These are phyloP conservation scores for Teratosphaeria viscida DNA, from an alignment of 2,329 filamentous ascomycete species.

Conservation along the genomic window DNA sequence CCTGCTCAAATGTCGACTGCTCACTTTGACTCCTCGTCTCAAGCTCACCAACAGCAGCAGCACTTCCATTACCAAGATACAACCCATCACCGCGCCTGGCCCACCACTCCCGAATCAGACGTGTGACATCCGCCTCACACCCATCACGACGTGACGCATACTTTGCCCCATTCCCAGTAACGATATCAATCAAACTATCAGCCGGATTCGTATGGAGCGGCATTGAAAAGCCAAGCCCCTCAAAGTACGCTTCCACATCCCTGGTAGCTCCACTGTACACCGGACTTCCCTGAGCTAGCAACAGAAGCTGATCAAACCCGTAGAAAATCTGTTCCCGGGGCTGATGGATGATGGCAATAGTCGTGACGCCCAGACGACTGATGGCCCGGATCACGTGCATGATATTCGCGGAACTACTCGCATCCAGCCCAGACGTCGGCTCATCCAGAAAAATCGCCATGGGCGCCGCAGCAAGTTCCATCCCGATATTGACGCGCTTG, in stretches of 20 bases:
- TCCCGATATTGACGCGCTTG: constrained; percentile 48
- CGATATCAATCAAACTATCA: constrained; percentile 52
- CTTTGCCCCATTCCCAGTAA: constrained; percentile 45
- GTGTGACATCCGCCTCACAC: constrained; percentile 34
- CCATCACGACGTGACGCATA: constrained; percentile 32
- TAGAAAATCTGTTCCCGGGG: constrained; percentile 50
- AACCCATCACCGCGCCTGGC: constrained; percentile 3
- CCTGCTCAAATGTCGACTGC: constrained; percentile 30
- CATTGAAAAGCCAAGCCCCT: constrained; percentile 43
- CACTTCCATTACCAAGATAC: not conserved
- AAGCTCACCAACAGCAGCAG: not conserved
- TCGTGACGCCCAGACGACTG: constrained; percentile 45
- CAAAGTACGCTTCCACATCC: constrained; percentile 41
- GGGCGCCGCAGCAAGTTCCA: constrained; percentile 48
- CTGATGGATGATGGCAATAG: constrained; percentile 51
- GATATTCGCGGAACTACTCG: constrained; percentile 45
- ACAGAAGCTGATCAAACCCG: constrained; percentile 45
- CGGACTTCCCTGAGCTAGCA: constrained; percentile 45
- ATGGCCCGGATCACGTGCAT: constrained; percentile 46
- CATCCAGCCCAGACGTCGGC: constrained; percentile 33
- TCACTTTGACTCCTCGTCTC: constrained; percentile 14
- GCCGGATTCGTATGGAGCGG: constrained; percentile 41
- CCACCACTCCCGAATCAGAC: constrained; percentile 42
- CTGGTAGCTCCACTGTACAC: constrained; percentile 44
- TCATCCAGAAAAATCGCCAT: constrained; percentile 34